A percentile compares a stretch with the other conserved stretches of the same genome.
phyloP scores from a whole-genome alignment of 2,329 filamentous ascomycete genomes.

The Ampelomyces quisqualis region DNA sequence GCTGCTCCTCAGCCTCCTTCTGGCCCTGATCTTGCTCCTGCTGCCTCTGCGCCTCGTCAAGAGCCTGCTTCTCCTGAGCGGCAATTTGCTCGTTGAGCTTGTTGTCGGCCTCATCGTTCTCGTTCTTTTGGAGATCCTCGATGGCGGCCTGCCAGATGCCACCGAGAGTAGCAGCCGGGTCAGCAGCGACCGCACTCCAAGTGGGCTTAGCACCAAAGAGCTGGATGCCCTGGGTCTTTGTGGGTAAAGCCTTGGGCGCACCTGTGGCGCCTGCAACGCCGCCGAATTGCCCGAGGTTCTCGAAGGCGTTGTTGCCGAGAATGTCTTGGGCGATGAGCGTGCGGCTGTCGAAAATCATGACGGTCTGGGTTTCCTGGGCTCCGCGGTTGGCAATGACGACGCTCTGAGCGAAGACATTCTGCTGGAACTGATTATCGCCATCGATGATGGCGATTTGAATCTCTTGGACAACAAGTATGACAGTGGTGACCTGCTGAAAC shows the following conservation, averaged over 20 bases:
- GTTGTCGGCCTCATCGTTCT: conserved; percentile 26
- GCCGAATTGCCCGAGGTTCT: conserved; percentile 10
- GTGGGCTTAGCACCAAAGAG: conserved; percentile 32
- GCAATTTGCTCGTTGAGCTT: conserved; percentile 25
- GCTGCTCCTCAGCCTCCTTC: conserved; percentile 2
- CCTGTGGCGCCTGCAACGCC: conserved; percentile 19
- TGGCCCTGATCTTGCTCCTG: conserved; percentile 1
- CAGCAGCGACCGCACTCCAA: conserved; percentile 26
- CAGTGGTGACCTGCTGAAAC: conserved; percentile 17
- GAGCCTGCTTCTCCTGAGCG: conserved; percentile 19
- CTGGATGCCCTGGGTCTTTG: conserved; percentile 28
- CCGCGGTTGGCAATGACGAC: conserved; percentile 35
- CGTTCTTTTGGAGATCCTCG: conserved; percentile 26
- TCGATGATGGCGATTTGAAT: conserved; percentile 32
- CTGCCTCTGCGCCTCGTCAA: conserved; percentile 12
- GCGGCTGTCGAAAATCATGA: conserved; percentile 34
- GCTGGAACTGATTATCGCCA: conserved; percentile 26
- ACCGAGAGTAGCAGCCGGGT: conserved; percentile 32
- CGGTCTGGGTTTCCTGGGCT: conserved; percentile 20
- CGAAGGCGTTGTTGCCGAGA: conserved; percentile 21
- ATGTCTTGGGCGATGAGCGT: conserved; percentile 32
- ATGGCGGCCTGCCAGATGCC: conserved; percentile 30
- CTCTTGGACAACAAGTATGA: conserved; percentile 36
- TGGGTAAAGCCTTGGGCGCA: conserved; percentile 14
- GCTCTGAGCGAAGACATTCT: conserved; percentile 33